Percentiles rank a stretch among this genome's conserved stretches.
These are phyloP conservation scores for Sindora glabra DNA, from an alignment of 306 rosid species.

Conservation along the genomic window DNA sequence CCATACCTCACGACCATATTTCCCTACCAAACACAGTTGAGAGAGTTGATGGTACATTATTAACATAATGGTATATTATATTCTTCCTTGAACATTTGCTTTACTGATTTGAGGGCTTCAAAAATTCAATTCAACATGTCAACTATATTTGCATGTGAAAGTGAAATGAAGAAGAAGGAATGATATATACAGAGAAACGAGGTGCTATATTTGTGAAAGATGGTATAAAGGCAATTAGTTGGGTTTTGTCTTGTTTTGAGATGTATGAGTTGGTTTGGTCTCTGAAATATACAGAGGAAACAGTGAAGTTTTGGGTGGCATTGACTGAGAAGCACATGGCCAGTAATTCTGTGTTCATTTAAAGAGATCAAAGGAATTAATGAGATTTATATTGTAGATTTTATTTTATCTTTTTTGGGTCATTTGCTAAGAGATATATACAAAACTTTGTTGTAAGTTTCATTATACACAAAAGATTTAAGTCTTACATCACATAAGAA, in stretches of 20 bases:
- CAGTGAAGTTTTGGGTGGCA: conserved; percentile 39
- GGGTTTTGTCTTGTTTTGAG: conserved; percentile 53
- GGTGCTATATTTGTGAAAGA: conserved; percentile 37
- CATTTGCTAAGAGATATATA: too few species aligned
- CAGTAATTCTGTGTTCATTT: conserved; percentile 25
- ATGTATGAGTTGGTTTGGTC: conserved; percentile 68
- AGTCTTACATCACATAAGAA: too few species aligned
- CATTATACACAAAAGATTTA: too few species aligned
- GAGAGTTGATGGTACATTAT: too few species aligned
- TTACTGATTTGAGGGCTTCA: conserved; percentile 34
- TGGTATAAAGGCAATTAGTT: conserved; percentile 37
- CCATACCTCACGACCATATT: too few species aligned
- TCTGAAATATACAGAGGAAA: conserved; percentile 30
- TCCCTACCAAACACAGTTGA: too few species aligned
- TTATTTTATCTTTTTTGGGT: too few species aligned
- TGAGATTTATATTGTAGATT: too few species aligned
- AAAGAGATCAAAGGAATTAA: background rate
- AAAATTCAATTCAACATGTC: conserved; percentile 18
- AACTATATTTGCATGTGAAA: conserved; percentile 47
- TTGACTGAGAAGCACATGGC: conserved; percentile 80
- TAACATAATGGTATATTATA: too few species aligned
- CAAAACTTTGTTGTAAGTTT: too few species aligned
- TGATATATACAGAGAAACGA: conserved; percentile 23
- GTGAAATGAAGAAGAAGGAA: conserved; percentile 8
- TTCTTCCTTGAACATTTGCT: too few species aligned